phyloP scores from a whole-genome alignment of 2,329 filamentous ascomycete species.

The Phaeophleospora eucalypticola region DNA sequence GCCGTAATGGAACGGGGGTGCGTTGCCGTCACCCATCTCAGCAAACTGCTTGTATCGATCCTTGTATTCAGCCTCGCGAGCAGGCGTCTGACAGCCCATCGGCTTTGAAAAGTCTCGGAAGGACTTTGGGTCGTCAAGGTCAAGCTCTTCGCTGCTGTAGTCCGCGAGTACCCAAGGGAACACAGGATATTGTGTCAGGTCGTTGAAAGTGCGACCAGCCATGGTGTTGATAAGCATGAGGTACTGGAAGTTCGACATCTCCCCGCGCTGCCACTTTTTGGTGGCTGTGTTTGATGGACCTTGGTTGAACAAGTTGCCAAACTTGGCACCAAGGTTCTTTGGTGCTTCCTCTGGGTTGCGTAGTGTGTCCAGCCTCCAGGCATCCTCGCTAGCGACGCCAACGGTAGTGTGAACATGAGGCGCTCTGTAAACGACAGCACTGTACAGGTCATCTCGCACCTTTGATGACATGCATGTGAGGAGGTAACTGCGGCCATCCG shows the following conservation, averaged over 20 bases:
- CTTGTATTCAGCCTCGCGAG: slow-evolving; percentile 72
- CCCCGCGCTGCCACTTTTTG: slow-evolving; percentile 84
- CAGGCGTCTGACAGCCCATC: slow-evolving; percentile 83
- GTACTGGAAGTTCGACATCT: slow-evolving; percentile 98
- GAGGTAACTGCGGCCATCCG: slow-evolving; percentile 91
- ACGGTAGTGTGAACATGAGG: slow-evolving; percentile 65
- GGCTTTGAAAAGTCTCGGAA: slow-evolving; percentile 92
- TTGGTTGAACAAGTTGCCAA: slow-evolving; percentile 87
- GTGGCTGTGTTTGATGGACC: slow-evolving; percentile 78
- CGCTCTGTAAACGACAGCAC: slow-evolving; percentile 70
- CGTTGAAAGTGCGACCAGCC: slow-evolving; percentile 95
- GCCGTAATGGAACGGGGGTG: slow-evolving; percentile 89
- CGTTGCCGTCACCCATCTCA: slow-evolving; percentile 75
- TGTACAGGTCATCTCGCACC: slow-evolving; percentile 74
- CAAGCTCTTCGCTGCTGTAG: slow-evolving; percentile 89
- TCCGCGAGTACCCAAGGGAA: slow-evolving; percentile 97
- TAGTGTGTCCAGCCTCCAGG: slow-evolving; percentile 85
- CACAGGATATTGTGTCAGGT: slow-evolving; percentile 94
- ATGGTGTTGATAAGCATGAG: slow-evolving; percentile 98
- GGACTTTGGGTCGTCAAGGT: slow-evolving; percentile 75
- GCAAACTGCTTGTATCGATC: slow-evolving; percentile 83
- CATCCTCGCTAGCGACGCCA: slow-evolving; percentile 69
- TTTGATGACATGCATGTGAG: slow-evolving; percentile 74
- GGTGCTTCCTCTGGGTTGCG: slow-evolving; percentile 62
- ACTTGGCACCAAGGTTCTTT: slow-evolving; percentile 74